phyloP scores from a whole-genome alignment of 2,329 filamentous ascomycete species.

The Pseudogymnoascus sp. region DNA sequence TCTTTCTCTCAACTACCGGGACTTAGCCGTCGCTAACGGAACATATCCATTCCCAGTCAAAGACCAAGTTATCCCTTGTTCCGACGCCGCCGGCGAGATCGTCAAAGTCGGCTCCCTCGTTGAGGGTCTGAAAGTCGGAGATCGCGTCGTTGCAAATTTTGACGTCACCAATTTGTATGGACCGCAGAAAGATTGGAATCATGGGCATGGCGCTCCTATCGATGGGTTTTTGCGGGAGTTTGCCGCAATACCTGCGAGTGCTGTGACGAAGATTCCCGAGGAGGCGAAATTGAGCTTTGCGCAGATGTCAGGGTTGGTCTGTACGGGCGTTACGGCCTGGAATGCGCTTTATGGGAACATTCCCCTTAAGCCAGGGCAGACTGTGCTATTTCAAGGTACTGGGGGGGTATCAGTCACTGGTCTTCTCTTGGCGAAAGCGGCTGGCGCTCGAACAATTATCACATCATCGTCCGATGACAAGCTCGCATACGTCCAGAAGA shows the following conservation, averaged over 20 bases:
- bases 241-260: constrained; percentile 33
- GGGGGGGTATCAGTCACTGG: constrained; percentile 39
- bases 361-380: constrained; percentile 34
- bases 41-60: constrained; percentile 29
- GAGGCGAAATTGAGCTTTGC: constrained; percentile 40
- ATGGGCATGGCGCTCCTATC: constrained; percentile 21
- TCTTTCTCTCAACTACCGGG: constrained; percentile 30
- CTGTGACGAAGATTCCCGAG: constrained; percentile 33
- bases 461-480: constrained; percentile 44
- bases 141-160: constrained; percentile 26
- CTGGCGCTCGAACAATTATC: constrained; percentile 37
- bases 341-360: constrained; percentile 37
- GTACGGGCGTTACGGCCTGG: constrained; percentile 41
- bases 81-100: constrained; percentile 31
- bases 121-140: constrained; percentile 24
- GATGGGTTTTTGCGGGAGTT: constrained; percentile 37
- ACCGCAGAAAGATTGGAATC: constrained; percentile 5
- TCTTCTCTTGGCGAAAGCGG: constrained; percentile 39
- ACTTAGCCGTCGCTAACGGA: constrained; percentile 25
- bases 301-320: constrained; percentile 39
- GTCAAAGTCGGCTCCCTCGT: constrained; percentile 25
- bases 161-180: constrained; percentile 23
- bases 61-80: constrained; percentile 30
- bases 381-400: constrained; percentile 33
- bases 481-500: constrained; percentile 30